Evolutionary conservation across 2,329 filamentous ascomycete species (phyloP).

Genomic region (Shiraia sp.): DNA sequence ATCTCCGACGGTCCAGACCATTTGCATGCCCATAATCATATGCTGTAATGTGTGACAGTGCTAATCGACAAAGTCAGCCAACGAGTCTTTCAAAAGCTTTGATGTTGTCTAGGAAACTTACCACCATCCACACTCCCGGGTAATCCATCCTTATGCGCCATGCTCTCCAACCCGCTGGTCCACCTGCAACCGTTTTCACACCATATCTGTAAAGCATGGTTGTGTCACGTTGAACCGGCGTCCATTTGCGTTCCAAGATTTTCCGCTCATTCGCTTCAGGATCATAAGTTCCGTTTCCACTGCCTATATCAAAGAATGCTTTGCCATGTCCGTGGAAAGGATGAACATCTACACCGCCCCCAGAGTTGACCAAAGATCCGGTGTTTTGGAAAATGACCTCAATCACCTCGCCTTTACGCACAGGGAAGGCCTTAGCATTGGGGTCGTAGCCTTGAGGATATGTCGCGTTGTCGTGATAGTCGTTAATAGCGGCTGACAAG

Average conservation of each 20-base stretch:
- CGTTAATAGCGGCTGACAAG: conserved; percentile 55
- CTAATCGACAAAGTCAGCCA: not conserved
- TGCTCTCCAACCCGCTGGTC: not conserved
- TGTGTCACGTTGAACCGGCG: conserved; percentile 51
- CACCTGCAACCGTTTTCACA: not conserved
- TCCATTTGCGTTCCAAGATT: conserved; percentile 29
- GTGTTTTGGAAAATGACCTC: conserved; percentile 56
- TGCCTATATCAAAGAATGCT: conserved; percentile 59
- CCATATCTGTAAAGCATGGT: conserved; percentile 62
- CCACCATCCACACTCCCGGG: conserved; percentile 63
- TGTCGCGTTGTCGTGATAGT: conserved; percentile 22
- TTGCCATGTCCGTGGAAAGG: conserved; percentile 61
- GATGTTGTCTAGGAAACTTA: no score
- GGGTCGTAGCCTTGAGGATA: conserved; percentile 57
- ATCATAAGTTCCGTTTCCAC: conserved; percentile 59
- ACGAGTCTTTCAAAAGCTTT: no score
- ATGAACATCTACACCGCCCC: conserved; percentile 44
- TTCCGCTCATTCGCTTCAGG: conserved; percentile 53
- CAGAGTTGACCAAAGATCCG: conserved; percentile 16
- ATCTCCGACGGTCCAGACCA: conserved; percentile 53
- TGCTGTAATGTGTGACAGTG: conserved; percentile 64
- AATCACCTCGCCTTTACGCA: conserved; percentile 59
- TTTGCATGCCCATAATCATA: conserved; percentile 60
- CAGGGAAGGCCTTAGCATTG: conserved; percentile 54
- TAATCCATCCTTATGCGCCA: conserved; percentile 22